These are phyloP conservation scores for Mesembryanthemum crystallinum DNA, from an alignment of 148 eudicot genomes.

Conservation along the genomic window DNA sequence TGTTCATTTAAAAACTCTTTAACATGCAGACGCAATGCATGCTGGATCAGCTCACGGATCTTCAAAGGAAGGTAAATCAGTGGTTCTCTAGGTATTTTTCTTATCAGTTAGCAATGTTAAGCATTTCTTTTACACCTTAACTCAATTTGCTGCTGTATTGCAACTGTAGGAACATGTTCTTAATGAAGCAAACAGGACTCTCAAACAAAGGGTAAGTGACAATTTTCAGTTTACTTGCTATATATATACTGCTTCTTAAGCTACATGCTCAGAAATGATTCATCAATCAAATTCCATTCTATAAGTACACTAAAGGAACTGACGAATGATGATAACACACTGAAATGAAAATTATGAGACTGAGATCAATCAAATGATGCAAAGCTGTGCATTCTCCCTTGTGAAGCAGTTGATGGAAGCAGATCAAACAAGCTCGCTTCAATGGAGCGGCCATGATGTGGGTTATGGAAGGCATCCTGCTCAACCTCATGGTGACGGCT, in stretches of 20 bases:
- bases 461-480: conserved; percentile 51
- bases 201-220: conserved; percentile 64
- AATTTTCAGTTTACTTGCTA: not conserved
- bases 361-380: not conserved
- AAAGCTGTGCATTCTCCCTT: not conserved
- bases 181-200: conserved; percentile 72
- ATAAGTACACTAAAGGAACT: too few species aligned
- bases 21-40: conserved; percentile 66
- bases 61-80: conserved; percentile 64
- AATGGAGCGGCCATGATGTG: conserved; percentile 66
- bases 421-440: conserved; percentile 47
- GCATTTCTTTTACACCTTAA: not conserved
- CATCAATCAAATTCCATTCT: too few species aligned
- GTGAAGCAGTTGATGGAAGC: conserved; percentile 65
- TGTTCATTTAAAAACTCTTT: not conserved
- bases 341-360: not conserved
- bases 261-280: not conserved
- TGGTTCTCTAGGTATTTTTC: not conserved
- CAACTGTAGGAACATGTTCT: conserved; percentile 66
- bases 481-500: conserved; percentile 57
- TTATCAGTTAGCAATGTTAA: not conserved
- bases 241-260: not conserved
- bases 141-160: not conserved
- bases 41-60: conserved; percentile 82
- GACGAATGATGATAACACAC: too few species aligned